Percentiles rank a stretch among this genome's conserved stretches.
phyloP scores from a whole-genome alignment of 306 rosid species.

The Erythrophleum fordii region DNA sequence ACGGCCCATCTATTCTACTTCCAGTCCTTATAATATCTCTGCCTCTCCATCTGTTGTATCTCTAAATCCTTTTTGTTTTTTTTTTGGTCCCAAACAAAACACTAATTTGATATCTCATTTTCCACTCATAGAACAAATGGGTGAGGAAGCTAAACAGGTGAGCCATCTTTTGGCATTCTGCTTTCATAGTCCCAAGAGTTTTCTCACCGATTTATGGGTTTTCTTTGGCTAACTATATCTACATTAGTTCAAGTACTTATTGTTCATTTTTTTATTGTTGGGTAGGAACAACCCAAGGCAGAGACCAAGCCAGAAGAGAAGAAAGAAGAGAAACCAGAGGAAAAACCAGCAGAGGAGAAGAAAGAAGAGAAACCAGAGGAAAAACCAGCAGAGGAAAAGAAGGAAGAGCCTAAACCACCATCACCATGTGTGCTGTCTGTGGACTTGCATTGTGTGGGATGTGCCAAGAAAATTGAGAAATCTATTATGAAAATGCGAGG shows the following conservation, averaged over 20 bases:
- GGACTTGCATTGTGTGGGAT: constrained; percentile 92
- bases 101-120: constrained; percentile 22
- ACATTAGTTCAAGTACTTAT: constrained; percentile 8
- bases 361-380: constrained; percentile 42
- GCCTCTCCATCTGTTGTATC: constrained; percentile 7
- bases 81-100: constrained; percentile 25
- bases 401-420: constrained; percentile 78
- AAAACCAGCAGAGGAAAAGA: constrained; percentile 55
- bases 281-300: constrained; percentile 49
- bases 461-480: constrained; percentile 91
- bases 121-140: constrained; percentile 56
- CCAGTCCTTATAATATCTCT: constrained; percentile 44
- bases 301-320: constrained; percentile 58
- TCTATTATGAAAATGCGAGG: constrained; percentile 85
- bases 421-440: constrained; percentile 74
- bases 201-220: not conserved
- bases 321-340: constrained; percentile 39
- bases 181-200: constrained; percentile 1
- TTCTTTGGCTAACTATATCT: not conserved
- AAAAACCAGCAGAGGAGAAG: constrained; percentile 31
- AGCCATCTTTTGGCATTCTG: constrained; percentile 33
- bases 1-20: constrained; percentile 45
- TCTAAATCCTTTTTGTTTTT: not conserved
- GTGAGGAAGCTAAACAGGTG: constrained; percentile 79
- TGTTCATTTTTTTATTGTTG: not conserved